These are phyloP conservation scores for Cystobasidium sp. DNA, from an alignment of 1,284 basidiomycete genomes.

Conservation along the genomic window DNA sequence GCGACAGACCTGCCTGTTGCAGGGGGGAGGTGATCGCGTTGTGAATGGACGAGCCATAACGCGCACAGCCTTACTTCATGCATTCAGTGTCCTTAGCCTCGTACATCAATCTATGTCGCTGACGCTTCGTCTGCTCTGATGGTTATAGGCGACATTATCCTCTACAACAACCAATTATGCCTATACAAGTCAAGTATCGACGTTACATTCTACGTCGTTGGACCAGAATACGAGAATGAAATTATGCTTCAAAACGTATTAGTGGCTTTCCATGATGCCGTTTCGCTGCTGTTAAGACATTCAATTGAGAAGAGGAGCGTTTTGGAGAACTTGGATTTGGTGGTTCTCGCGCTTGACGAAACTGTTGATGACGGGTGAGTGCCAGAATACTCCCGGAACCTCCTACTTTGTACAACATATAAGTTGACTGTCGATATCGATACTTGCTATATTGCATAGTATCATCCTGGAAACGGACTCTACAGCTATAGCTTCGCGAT, in stretches of 20 bases:
- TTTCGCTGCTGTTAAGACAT: conserved; percentile 82
- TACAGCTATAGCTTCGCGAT: conserved; percentile 89
- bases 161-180: conserved; percentile 87
- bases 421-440: neutral
- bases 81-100: too few species aligned
- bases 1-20: too few species aligned
- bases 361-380: conserved; percentile 95
- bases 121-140: neutral
- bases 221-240: conserved; percentile 87
- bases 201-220: conserved; percentile 92
- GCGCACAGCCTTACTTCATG: too few species aligned
- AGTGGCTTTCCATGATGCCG: conserved; percentile 81
- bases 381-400: neutral
- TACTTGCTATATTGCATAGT: conserved; percentile 54
- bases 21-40: too few species aligned
- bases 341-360: conserved; percentile 92
- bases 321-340: conserved; percentile 91
- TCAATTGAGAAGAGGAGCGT: conserved; percentile 95
- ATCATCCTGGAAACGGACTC: conserved; percentile 97
- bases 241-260: conserved; percentile 90
- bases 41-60: too few species aligned
- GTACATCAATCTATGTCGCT: neutral
- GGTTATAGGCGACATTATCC: conserved; percentile 82
- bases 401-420: neutral
- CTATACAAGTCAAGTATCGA: conserved; percentile 94